phyloP scores from a whole-genome alignment of 306 rosid genomes.

The Rosa rugosa region DNA sequence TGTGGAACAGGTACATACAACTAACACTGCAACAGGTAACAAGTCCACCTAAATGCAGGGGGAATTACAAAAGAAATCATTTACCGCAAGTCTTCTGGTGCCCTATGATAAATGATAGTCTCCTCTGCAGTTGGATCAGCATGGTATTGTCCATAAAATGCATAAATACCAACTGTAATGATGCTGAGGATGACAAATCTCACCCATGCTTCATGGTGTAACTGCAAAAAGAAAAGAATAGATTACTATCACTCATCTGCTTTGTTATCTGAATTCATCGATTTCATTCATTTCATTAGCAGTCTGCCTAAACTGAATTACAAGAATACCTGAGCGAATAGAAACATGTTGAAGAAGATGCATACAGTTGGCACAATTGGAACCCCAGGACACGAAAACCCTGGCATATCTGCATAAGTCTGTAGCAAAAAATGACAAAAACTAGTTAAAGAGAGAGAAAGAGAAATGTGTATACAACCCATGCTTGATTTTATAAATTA shows the following conservation, averaged over 20 bases:
- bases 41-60: not conserved
- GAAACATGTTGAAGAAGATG: constrained; percentile 91
- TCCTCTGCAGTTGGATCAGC: constrained; percentile 73
- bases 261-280: constrained; percentile 12
- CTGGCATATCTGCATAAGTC: constrained; percentile 70
- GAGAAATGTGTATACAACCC: not conserved
- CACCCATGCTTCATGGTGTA: constrained; percentile 90
- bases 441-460: constrained; percentile 23
- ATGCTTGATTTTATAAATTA: not conserved
- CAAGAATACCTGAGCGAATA: constrained; percentile 78
- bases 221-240: constrained; percentile 47
- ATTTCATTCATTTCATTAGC: constrained; percentile 6
- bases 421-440: constrained; percentile 30
- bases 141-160: constrained; percentile 86
- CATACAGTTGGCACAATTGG: constrained; percentile 71
- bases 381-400: constrained; percentile 93
- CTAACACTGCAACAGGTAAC: constrained; percentile 8
- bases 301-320: constrained; percentile 3
- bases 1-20: constrained; percentile 19
- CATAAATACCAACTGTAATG: constrained; percentile 64
- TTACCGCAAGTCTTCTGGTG: constrained; percentile 40
- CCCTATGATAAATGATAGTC: constrained; percentile 40
- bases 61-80: constrained; percentile 15
- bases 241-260: constrained; percentile 20
- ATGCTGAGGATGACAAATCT: constrained; percentile 72